phyloP scores from a whole-genome alignment of 768 basidiomycete species.

The Agaricus subrufescens region DNA sequence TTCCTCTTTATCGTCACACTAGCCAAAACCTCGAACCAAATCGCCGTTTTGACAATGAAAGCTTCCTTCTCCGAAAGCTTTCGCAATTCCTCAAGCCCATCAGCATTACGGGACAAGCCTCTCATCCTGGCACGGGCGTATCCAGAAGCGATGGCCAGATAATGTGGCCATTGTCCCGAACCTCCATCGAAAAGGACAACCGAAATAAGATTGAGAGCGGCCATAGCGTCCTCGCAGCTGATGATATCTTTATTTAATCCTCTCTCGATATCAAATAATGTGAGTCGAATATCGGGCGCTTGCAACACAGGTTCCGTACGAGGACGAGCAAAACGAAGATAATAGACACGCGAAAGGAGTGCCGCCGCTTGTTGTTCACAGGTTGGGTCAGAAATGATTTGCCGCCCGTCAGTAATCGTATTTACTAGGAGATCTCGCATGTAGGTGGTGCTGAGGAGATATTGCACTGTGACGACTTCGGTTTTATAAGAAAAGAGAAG shows the following conservation, averaged over 20 bases:
- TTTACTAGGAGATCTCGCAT: constrained; percentile 21
- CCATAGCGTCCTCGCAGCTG: constrained; percentile 66
- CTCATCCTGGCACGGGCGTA: constrained; percentile 51
- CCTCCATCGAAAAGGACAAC: constrained; percentile 78
- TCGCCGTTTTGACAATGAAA: constrained; percentile 79
- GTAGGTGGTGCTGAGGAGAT: constrained; percentile 55
- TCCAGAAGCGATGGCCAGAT: constrained; percentile 54
- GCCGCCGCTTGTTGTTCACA: constrained; percentile 5
- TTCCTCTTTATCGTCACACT: constrained; percentile 59
- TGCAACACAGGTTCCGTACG: constrained; percentile 6
- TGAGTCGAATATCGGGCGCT: constrained; percentile 12
- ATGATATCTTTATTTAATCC: constrained; percentile 10
- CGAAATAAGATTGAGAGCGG: constrained; percentile 72
- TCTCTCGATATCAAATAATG: constrained; percentile 21
- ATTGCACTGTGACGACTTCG: constrained; percentile 63
- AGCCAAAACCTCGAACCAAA: constrained; percentile 87
- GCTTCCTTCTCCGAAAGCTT: constrained; percentile 44
- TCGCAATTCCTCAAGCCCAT: constrained; percentile 35
- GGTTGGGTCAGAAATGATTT: background rate
- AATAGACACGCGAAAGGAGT: constrained; percentile 4
- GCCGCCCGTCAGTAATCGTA: constrained; percentile 8
- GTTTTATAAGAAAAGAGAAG: constrained; percentile 47
- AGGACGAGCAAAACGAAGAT: background rate
- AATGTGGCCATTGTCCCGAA: constrained; percentile 60
- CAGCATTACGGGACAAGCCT: constrained; percentile 24